phyloP scores from a whole-genome alignment of 306 rosid species.

The cucumber (Cucumis sativus) region DNA sequence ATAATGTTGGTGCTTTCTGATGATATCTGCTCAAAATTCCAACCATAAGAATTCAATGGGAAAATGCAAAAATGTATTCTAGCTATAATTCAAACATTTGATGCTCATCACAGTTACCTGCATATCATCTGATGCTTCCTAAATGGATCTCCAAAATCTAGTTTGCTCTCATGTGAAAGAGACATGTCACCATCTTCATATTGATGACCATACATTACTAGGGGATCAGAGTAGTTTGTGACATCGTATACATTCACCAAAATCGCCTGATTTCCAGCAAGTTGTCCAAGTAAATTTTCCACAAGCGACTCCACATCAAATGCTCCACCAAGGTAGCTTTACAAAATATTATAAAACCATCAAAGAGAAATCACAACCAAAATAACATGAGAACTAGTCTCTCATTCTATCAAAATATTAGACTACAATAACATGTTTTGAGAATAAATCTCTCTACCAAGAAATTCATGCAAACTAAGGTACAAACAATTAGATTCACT shows the following conservation, averaged over 20 bases:
- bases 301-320: constrained; percentile 96
- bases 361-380: not conserved
- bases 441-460: not conserved
- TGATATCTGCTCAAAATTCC: constrained; percentile 58
- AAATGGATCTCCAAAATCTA: constrained; percentile 94
- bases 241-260: constrained; percentile 83
- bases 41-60: not conserved
- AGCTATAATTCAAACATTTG: not conserved
- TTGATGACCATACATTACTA: constrained; percentile 86
- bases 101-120: constrained; percentile 28
- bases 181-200: constrained; percentile 67
- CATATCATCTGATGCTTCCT: constrained; percentile 90
- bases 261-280: constrained; percentile 85
- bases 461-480: not conserved
- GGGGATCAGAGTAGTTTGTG: constrained; percentile 61
- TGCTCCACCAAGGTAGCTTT: constrained; percentile 80
- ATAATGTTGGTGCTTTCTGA: constrained; percentile 68
- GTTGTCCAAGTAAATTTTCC: constrained; percentile 97
- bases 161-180: constrained; percentile 66
- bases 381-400: not conserved
- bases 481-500: not conserved
- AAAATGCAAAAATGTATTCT: not conserved
- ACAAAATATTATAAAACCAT: not conserved
- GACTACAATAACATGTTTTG: not conserved
- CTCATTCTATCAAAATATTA: constrained; percentile 3